Percentiles rank a stretch among this genome's conserved stretches.
These are phyloP conservation scores for Ilex aquifolium DNA, from an alignment of 257 asterid species.

Conservation along the genomic window DNA sequence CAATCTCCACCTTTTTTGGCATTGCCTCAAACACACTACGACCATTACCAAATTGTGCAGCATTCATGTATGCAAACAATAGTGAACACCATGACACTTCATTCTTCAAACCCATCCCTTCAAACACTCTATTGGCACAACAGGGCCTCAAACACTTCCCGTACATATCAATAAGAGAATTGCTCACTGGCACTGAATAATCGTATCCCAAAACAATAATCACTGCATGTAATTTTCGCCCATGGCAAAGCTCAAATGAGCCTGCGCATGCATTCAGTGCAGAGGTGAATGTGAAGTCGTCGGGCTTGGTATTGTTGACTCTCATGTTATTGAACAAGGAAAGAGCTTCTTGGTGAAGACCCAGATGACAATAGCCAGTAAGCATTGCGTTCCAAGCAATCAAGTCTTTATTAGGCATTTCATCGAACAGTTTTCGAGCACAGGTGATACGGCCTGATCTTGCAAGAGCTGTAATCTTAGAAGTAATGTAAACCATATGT, in stretches of 20 bases:
- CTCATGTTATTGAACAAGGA: constrained; percentile 44
- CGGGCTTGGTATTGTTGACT: constrained; percentile 29
- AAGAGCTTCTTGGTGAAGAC: constrained; percentile 45
- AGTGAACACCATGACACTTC: constrained; percentile 83
- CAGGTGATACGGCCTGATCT: constrained; percentile 41
- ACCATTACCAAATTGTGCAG: constrained; percentile 36
- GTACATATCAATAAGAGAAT: constrained; percentile 68
- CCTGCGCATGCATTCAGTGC: constrained; percentile 48
- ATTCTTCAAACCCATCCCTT: constrained; percentile 46
- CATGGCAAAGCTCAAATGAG: constrained; percentile 24
- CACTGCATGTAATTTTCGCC: constrained; percentile 42
- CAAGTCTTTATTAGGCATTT: constrained; percentile 51
- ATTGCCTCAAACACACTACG: constrained; percentile 31
- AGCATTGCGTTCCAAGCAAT: constrained; percentile 75
- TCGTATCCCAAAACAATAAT: constrained; percentile 37
- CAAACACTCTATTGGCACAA: constrained; percentile 48
- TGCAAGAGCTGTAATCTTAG: constrained; percentile 36
- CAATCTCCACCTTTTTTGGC: constrained; percentile 53
- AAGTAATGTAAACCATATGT: constrained; percentile 35
- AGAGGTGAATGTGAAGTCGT: constrained; percentile 57
- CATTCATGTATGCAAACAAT: constrained; percentile 53
- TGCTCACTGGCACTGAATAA: constrained; percentile 44
- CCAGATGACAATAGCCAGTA: constrained; percentile 46
- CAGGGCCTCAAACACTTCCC: constrained; percentile 47
- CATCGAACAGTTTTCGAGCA: constrained; percentile 69